phyloP scores from a whole-genome alignment of 768 basidiomycete species.

The Pulveroboletus frians region DNA sequence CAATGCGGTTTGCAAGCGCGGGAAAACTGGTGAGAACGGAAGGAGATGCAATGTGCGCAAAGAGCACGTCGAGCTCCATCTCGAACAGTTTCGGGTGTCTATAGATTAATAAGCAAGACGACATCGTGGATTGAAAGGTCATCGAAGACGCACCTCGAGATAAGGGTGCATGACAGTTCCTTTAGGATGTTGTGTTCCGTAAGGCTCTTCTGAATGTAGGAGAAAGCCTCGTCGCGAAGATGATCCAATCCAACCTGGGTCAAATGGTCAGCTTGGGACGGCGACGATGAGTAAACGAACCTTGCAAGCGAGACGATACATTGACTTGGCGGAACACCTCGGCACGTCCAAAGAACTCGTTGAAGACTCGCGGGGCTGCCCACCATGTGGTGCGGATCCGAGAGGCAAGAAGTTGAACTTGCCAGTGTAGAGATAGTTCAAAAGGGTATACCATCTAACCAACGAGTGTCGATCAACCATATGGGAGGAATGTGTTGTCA shows the following conservation, averaged over 20 bases:
- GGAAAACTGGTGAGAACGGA: conserved; percentile 11
- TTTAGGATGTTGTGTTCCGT: conserved; percentile 20
- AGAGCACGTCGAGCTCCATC: conserved; percentile 20
- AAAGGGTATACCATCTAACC: conserved; percentile 35
- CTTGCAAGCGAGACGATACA: conserved; percentile 41
- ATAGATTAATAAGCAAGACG: neutral
- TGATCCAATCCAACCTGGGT: conserved; percentile 18
- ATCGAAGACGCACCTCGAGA: conserved; percentile 9
- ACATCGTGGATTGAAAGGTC: too few species aligned
- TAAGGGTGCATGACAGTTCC: conserved; percentile 19
- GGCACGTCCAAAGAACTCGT: conserved; percentile 6
- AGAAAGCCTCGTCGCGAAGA: conserved; percentile 14
- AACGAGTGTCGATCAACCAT: neutral
- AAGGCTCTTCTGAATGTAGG: conserved; percentile 13
- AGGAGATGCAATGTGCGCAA: conserved; percentile 15
- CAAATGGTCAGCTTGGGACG: neutral
- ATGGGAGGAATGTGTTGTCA: too few species aligned
- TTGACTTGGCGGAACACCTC: conserved; percentile 40
- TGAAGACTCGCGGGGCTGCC: neutral
- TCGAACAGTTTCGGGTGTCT: conserved; percentile 15
- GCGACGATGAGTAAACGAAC: conserved; percentile 10
- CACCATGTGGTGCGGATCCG: conserved; percentile 7
- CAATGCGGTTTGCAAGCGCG: conserved; percentile 13
- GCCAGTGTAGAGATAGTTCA: conserved; percentile 38
- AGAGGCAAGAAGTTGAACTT: conserved; percentile 31